Percentiles rank a stretch among this genome's conserved stretches.
Evolutionary conservation across 768 basidiomycete species (phyloP).

Genomic region (Phylloporus sp.): DNA sequence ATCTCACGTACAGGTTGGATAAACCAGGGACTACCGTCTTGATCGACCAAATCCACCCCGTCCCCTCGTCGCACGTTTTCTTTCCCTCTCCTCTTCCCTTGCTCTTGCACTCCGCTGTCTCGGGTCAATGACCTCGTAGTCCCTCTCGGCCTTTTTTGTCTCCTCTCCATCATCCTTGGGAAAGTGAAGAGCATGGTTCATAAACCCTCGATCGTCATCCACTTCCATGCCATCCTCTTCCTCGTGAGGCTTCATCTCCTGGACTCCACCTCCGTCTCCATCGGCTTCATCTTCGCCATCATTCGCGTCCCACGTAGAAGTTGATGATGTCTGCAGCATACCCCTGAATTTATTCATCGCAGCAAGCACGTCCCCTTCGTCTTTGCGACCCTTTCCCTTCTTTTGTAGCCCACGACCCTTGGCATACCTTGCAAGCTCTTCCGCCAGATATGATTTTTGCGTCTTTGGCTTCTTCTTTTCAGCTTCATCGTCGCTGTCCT

Average conservation of each 20-base stretch:
- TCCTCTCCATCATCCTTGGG: constrained; percentile 78
- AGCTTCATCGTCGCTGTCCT: constrained; percentile 61
- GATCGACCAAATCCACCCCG: constrained; percentile 17
- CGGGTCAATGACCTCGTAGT: constrained; percentile 89
- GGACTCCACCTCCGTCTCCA: constrained; percentile 11
- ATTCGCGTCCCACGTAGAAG: constrained; percentile 28
- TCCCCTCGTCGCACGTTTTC: constrained; percentile 39
- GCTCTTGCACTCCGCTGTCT: constrained; percentile 67
- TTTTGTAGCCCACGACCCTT: constrained; percentile 56
- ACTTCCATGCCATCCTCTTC: constrained; percentile 64
- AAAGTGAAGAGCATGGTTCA: constrained; percentile 67
- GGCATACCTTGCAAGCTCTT: constrained; percentile 78
- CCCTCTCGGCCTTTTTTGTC: constrained; percentile 68
- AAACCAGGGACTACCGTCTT: constrained; percentile 19
- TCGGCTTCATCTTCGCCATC: constrained; percentile 15
- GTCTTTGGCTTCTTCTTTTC: constrained; percentile 54
- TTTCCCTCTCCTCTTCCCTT: constrained; percentile 71
- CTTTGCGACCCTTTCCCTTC: constrained; percentile 55
- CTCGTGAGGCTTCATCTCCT: constrained; percentile 19
- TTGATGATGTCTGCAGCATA: constrained; percentile 48
- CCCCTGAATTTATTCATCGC: constrained; percentile 66
- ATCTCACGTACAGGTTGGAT: not conserved
- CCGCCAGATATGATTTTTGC: constrained; percentile 63
- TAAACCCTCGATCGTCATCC: constrained; percentile 71
- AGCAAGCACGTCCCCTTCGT: constrained; percentile 69